Base-by-base conservation (phyloP, 2,329 filamentous ascomycete genomes). In the Chrysoporthe puriensis region DNA sequence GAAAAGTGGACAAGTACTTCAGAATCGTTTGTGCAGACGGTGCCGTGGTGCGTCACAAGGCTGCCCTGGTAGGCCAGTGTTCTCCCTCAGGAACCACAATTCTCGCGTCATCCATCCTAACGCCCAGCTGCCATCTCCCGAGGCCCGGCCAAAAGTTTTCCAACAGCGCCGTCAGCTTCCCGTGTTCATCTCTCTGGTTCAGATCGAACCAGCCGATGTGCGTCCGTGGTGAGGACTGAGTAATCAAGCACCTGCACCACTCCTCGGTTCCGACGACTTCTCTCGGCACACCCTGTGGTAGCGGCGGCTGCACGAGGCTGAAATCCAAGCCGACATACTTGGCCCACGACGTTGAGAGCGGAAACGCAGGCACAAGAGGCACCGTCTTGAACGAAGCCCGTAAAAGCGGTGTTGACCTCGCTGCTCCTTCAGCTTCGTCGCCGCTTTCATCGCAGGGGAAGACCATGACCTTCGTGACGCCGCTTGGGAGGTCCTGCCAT, bases 161-260 rank as follows among this genome's bases (percentile, higher is more conserved):
- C 40, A 57, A 66, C 21, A 69, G 63, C 0, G 60, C 70, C 16
- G n/a, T 62, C 9, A 64, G 34, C 6, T 70, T 73, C 0, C 73
- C 74, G 3, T 76, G 69, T 13, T 74, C 75, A 36, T 77, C 73
- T 14, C 67, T 69, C 74, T 84, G 82, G 50, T 75, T 73, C 66
- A 86, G 70, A 66, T 86, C 83, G 66, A 81, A 80, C 83, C 83
- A 85, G 0, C 79, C 79, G 6, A 85, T 32, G n/a, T 73, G 77
- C 1, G 80, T 76, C 21, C 71, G 73, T 16, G 65, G 69, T 14
- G 76, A 74, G 3, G 70, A 72, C 58, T 80, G 72, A 0, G 57
- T 64, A 0, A 80, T 79, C 26, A 73, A 48, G 36, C 82, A 72
- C 64, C 75, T 74, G 70, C 77, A 80, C 84, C 84, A 86, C n/a